Evolutionary conservation across 148 eudicot species (phyloP).

Genomic region (Vaccinium vitisidaea): DNA sequence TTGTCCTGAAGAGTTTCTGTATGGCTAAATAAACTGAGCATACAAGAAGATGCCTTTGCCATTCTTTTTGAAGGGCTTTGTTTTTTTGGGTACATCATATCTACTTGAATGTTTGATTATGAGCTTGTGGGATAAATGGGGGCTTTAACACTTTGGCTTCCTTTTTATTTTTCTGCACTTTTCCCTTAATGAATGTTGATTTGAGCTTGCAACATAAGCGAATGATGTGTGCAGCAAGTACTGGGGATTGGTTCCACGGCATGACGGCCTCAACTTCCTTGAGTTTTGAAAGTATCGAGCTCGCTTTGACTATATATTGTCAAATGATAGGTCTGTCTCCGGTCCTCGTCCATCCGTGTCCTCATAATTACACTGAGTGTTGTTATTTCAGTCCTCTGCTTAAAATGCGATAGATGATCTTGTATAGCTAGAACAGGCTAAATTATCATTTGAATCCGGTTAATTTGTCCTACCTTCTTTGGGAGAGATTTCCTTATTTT

Average conservation of each 20-base stretch:
- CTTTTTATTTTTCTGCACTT: not conserved
- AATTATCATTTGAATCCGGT: too few relatives aligned
- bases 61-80: not conserved
- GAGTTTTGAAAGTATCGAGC: not conserved
- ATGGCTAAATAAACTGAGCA: not conserved
- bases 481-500: not conserved
- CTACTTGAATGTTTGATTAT: not conserved
- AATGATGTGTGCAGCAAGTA: not conserved
- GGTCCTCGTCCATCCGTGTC: too few relatives aligned
- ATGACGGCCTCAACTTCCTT: not conserved
- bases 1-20: not conserved
- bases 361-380: too few relatives aligned
- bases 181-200: not conserved
- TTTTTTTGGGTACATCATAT: not conserved
- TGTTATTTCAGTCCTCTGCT: not conserved
- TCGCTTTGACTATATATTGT: not conserved
- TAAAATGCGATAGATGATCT: too few relatives aligned
- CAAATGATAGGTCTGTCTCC: not conserved
- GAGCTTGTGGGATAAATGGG: not conserved
- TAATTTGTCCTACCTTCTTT: too few relatives aligned
- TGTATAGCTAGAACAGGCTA: too few relatives aligned
- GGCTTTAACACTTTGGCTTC: not conserved
- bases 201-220: not conserved
- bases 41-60: not conserved
- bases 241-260: not conserved